Evolutionary conservation across 441 rosid genomes (phyloP).

Genomic region (Kokia cookei): DNA sequence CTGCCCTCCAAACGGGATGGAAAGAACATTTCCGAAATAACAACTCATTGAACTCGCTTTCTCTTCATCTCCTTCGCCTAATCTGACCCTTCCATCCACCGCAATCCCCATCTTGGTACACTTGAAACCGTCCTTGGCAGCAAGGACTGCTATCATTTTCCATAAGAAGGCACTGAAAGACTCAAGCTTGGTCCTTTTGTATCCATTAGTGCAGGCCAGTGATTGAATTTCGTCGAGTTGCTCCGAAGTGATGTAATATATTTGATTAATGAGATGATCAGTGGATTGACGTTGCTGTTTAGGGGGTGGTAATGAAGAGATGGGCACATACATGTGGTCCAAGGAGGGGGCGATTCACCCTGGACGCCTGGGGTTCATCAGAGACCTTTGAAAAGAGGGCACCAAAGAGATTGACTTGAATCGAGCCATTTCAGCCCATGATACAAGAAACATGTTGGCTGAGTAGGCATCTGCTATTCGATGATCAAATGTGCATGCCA

Average conservation of each 20-base stretch:
- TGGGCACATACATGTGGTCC: constrained; percentile 49
- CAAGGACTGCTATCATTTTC: constrained; percentile 54
- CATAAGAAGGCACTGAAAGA: constrained; percentile 69
- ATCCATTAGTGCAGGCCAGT: constrained; percentile 28
- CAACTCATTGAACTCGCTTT: constrained; percentile 17
- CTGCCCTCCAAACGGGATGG: constrained; percentile 52
- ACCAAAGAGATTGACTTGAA: constrained; percentile 28
- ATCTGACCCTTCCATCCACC: constrained; percentile 66
- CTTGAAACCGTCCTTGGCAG: constrained; percentile 4
- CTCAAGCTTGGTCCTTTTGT: constrained; percentile 49
- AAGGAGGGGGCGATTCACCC: constrained; percentile 28
- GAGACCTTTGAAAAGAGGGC: constrained; percentile 66
- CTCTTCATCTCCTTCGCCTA: constrained; percentile 15
- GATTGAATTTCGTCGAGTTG: constrained; percentile 42
- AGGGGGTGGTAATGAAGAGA: constrained; percentile 46
- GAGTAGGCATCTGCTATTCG: constrained; percentile 80
- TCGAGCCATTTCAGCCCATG: constrained; percentile 68
- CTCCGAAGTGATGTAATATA: constrained; percentile 41
- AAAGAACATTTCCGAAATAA: constrained; percentile 81
- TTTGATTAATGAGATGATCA: constrained; percentile 49
- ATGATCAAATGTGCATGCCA: constrained; percentile 77
- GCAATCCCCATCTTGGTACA: constrained; percentile 58
- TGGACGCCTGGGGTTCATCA: constrained; percentile 64
- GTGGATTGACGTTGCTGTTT: background rate
- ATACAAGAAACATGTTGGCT: constrained; percentile 61